Evolutionary conservation across 768 basidiomycete genomes (phyloP).

Genomic region (Tylopilus vinaceipallidus): DNA sequence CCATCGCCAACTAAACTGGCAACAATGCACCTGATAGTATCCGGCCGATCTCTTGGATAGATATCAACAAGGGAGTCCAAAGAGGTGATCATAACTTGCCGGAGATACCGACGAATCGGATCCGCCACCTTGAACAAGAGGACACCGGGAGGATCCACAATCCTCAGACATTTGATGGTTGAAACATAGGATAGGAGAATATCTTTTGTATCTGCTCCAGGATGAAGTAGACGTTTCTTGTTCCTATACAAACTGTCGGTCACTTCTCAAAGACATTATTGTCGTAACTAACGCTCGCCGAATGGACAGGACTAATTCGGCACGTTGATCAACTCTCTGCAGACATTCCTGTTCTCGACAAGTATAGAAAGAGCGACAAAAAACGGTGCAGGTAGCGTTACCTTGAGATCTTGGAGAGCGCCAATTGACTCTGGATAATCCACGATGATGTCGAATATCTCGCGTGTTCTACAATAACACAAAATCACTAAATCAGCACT

Average conservation of each 20-base stretch:
- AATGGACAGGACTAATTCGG: slow-evolving; percentile 70
- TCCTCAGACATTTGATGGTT: slow-evolving; percentile 85
- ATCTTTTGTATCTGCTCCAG: slow-evolving; percentile 91
- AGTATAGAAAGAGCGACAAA: background rate
- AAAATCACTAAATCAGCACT: background rate
- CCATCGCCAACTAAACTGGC: slow-evolving; percentile 86
- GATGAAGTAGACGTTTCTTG: slow-evolving; percentile 85
- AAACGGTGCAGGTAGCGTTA: slow-evolving; percentile 22
- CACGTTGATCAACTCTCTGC: slow-evolving; percentile 76
- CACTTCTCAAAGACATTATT: background rate
- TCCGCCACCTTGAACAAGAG: slow-evolving; percentile 92
- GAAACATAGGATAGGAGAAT: slow-evolving; percentile 89
- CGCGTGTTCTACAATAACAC: slow-evolving; percentile 59
- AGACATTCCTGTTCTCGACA: slow-evolving; percentile 59
- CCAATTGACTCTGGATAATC: slow-evolving; percentile 87
- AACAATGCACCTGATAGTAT: slow-evolving; percentile 94
- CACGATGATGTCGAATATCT: slow-evolving; percentile 96
- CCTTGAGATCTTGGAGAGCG: slow-evolving; percentile 85
- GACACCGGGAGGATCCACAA: slow-evolving; percentile 91
- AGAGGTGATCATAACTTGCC: slow-evolving; percentile 40
- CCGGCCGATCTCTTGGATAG: slow-evolving; percentile 67
- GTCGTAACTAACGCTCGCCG: slow-evolving; percentile 64
- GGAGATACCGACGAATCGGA: slow-evolving; percentile 85
- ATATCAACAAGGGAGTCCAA: background rate
- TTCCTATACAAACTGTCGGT: slow-evolving; percentile 49